These are phyloP conservation scores for Fusarium sp. DNA, from an alignment of 2,329 filamentous ascomycete species.

Conservation along the genomic window DNA sequence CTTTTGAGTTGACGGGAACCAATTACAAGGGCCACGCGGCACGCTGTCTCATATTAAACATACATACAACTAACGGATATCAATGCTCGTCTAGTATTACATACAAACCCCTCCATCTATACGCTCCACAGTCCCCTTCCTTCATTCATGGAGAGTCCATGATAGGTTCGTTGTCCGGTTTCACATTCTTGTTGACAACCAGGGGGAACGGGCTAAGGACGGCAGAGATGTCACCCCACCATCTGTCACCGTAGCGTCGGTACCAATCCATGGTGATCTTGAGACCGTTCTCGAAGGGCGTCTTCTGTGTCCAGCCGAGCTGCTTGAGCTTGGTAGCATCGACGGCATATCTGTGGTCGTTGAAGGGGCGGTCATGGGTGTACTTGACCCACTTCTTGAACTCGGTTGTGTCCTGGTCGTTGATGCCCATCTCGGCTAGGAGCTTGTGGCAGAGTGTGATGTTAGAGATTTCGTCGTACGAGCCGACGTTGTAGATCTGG, in stretches of 20 bases:
- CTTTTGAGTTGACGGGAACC: neutral
- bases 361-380: slow-evolving; percentile 83
- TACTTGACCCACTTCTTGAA: slow-evolving; percentile 77
- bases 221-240: neutral
- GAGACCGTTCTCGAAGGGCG: slow-evolving; percentile 72
- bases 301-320: slow-evolving; percentile 78
- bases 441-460: slow-evolving; percentile 75
- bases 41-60: slow-evolving; percentile 1
- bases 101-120: neutral
- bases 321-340: slow-evolving; percentile 75
- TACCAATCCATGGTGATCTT: slow-evolving; percentile 43
- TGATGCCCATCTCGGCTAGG: slow-evolving; percentile 71
- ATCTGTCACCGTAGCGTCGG: neutral
- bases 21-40: neutral
- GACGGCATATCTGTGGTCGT: slow-evolving; percentile 79
- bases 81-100: slow-evolving; percentile 1
- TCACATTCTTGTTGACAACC: slow-evolving; percentile 5
- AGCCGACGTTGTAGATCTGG: slow-evolving; percentile 86
- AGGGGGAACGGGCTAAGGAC: slow-evolving; percentile 1
- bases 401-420: slow-evolving; percentile 62
- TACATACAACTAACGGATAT: neutral
- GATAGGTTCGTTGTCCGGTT: neutral
- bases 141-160: neutral
- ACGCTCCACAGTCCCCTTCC: neutral
- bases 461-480: slow-evolving; percentile 82